Base-by-base conservation (phyloP, 179 eudicot species). In the Amaranthus tricolor region DNA sequence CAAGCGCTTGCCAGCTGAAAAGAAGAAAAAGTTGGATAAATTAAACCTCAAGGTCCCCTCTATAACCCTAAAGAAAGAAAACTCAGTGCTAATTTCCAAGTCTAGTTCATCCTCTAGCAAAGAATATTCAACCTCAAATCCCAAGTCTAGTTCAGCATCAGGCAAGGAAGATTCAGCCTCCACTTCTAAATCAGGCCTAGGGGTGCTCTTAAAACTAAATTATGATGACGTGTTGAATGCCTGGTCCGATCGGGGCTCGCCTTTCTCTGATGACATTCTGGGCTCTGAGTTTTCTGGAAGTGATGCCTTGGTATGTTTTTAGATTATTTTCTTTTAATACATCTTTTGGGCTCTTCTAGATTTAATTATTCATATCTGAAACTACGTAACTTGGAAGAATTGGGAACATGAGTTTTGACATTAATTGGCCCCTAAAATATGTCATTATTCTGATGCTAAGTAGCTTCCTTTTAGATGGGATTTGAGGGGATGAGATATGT, bases 171-270 rank as follows among this genome's bases (percentile, higher is more conserved):
- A 75, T 65, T 24, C 81, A 58, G 49, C 9, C 56, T 63, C 72
- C 11, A 58, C 9, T 56, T 49, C 77, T 40, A 82, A 75, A 62
- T 50, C 82, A 70, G 80, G 16, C 48, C 69, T 83, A 20, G 84
- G 80, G 81, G 77, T 85, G 77, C 82, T 81, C 24, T 66, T 95
- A 73, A 95, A 89, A 78, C 58, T 93, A 77, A 86, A 95, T 71
- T 86, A 87, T 71, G 88, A 95, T 47, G 85, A 78, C 44, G 89
- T 95, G 6, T 75, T 86, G 79, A 78, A 85, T 40, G 92, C 87
- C 20, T 95, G 99, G 99, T 93, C 99, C 15, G 89, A 89, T 66
- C 84, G 87, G 20, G 89, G 84, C 7, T 87, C 90, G 7, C 94
- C 95, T 16, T 95, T 93, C 76, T 84, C 97, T 40, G 94, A 90